These are phyloP conservation scores for Collybiopsis luxurians DNA, from an alignment of 768 basidiomycete genomes.

Conservation along the genomic window DNA sequence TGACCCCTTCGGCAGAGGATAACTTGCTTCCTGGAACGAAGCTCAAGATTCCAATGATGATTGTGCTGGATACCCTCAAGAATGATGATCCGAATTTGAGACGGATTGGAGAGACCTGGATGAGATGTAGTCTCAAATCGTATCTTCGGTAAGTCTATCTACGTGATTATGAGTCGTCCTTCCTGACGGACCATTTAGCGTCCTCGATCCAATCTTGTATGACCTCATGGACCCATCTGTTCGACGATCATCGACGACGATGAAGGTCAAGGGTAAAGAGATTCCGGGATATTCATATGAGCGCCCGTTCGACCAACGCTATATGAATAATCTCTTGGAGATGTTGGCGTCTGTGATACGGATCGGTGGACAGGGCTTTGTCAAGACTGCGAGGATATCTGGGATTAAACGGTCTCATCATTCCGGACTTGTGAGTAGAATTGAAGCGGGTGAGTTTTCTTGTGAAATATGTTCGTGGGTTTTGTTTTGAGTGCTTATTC, in stretches of 20 bases:
- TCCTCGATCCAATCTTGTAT: slow-evolving; percentile 84
- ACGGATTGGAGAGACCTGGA: slow-evolving; percentile 92
- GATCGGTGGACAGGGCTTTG: slow-evolving; percentile 89
- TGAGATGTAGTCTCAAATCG: slow-evolving; percentile 90
- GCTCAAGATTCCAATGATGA: slow-evolving; percentile 85
- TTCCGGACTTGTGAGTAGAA: slow-evolving; percentile 55
- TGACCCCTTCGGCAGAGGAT: no score
- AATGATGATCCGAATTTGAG: slow-evolving; percentile 71
- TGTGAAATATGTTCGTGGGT: slow-evolving; percentile 6
- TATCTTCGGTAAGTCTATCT: slow-evolving; percentile 68
- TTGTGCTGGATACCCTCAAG: slow-evolving; percentile 79
- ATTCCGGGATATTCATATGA: slow-evolving; percentile 69
- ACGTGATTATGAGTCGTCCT: background rate
- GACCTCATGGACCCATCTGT: slow-evolving; percentile 74
- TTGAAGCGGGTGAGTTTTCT: slow-evolving; percentile 48
- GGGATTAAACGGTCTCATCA: slow-evolving; percentile 65
- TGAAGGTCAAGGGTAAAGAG: slow-evolving; percentile 62
- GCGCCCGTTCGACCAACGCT: slow-evolving; percentile 73
- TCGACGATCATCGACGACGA: slow-evolving; percentile 43
- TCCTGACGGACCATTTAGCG: slow-evolving; percentile 38
- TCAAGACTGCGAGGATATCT: slow-evolving; percentile 67
- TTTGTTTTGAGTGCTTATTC: background rate
- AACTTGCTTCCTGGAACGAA: slow-evolving; percentile 74
- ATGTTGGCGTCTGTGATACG: slow-evolving; percentile 72
- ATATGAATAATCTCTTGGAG: slow-evolving; percentile 72